Evolutionary conservation across 164 flowering plant genomes (phyloP), one percentile per base, ranked within the genome.

Genomic region (Vitis labrusca): DNA sequence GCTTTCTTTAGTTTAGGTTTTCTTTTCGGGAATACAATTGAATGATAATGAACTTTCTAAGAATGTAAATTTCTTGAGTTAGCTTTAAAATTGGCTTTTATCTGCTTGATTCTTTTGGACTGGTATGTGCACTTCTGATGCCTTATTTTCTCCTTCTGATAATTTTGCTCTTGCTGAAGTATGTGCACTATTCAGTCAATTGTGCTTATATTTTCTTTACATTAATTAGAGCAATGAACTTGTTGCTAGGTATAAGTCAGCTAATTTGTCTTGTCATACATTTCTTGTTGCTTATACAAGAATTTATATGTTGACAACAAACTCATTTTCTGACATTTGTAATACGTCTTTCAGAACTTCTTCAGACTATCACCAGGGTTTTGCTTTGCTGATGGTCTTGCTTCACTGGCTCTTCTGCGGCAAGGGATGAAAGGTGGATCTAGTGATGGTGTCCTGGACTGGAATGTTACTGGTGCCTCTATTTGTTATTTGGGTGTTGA

Each of bases 371-470:
- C 96, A 54, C 99, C 99, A 6, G 99, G 98, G 73, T 95, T 95
- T 76, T 95, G 99, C 85, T 91, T 95, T 79, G 96, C 99, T 71
- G 99, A 95, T 85, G 99, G 98, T 57, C 89, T 95, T 77, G 97
- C 99, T 74, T 95, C 99, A 32, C 75, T 95, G 60, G 99, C 99
- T 70, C 97, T 95, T 82, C 80, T 93, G 61, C 85, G 93, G 15
- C 99, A 95, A 85, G 97, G 89, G 64, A 80, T 95, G 88, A 95
- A 95, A 83, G 87, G 78, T 74, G 86, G 84, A 80, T 81, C 86
- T 10, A 77, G 88, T 57, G 66, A 80, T 68, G 76, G 80, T 30
- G 83, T 82, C 70, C 79, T 86, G 76, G 97, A 88, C 74, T 95
- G 99, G 99, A 86, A 95, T 80, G 92, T 91, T 53, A 86, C 97